Conservation (phyloP, 306 rosid species). For the Cyamopsis tetragonoloba region DNA sequence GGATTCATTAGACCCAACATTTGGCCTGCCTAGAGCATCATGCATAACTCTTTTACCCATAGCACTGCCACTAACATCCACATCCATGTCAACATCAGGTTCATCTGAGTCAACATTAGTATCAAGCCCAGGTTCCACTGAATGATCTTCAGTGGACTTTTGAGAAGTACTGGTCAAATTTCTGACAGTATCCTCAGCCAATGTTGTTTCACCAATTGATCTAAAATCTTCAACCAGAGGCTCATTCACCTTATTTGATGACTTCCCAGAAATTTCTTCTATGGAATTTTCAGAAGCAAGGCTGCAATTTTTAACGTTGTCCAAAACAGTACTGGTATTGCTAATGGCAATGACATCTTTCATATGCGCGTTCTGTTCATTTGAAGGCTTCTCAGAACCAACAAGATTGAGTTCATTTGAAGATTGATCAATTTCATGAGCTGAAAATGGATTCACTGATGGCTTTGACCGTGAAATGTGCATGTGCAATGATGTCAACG, state of each 20-base stretch:
- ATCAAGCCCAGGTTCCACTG: conserved; percentile 27
- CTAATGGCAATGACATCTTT: conserved; percentile 26
- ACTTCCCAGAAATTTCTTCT: conserved; percentile 22
- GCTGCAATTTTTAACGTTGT: conserved; percentile 15
- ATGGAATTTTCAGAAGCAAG: conserved; percentile 19
- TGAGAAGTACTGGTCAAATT: conserved; percentile 14
- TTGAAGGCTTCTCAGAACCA: conserved; percentile 36
- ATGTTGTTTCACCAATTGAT: conserved; percentile 24
- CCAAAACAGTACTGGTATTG: conserved; percentile 19
- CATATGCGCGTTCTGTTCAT: conserved; percentile 20
- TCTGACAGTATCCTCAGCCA: conserved; percentile 20
- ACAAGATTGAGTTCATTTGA: conserved; percentile 22
- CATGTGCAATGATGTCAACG: conserved; percentile 38
- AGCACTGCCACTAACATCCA: conserved; percentile 27
- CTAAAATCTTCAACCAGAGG: conserved; percentile 13
- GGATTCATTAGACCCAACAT: conserved; percentile 30
- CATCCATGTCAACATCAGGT: conserved; percentile 32
- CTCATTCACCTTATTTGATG: conserved; percentile 22
- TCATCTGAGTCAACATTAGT: conserved; percentile 29
- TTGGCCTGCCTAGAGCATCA: conserved; percentile 25
- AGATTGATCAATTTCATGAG: conserved; percentile 40
- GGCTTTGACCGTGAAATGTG: conserved; percentile 44
- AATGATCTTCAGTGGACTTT: conserved; percentile 26
- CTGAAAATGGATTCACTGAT: conserved; percentile 61
- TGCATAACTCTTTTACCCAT: conserved; percentile 13